These are phyloP conservation scores for Starmerella cellae DNA, from an alignment of 805 yeast species.

Conservation along the genomic window DNA sequence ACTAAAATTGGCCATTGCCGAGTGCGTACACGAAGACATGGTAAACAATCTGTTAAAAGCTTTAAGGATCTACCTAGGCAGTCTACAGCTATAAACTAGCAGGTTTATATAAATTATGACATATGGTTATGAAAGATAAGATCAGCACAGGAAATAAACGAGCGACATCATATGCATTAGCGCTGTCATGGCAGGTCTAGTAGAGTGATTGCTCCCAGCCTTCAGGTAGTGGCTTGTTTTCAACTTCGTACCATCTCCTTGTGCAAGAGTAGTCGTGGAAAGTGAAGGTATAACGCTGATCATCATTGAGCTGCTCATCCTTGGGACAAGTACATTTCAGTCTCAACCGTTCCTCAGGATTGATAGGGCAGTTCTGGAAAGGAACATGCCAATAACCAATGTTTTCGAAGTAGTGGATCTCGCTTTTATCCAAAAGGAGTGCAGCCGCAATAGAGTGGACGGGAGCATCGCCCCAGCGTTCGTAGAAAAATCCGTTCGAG, in stretches of 20 bases:
- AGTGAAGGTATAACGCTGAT: constrained; percentile 28
- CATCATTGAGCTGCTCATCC: constrained; percentile 27
- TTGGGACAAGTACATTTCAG: constrained; percentile 66
- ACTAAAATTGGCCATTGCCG: too few species aligned
- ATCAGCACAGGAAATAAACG: too few species aligned
- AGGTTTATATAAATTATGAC: too few species aligned
- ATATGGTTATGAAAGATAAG: too few species aligned
- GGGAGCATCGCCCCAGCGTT: constrained; percentile 92
- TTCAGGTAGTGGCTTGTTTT: constrained; percentile 23
- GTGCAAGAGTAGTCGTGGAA: constrained; percentile 33
- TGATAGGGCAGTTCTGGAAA: constrained; percentile 53
- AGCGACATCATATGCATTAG: too few species aligned
- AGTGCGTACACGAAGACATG: too few species aligned
- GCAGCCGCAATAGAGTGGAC: constrained; percentile 70
- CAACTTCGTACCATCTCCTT: constrained; percentile 25
- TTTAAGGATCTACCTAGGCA: too few species aligned
- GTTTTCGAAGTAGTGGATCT: constrained; percentile 59
- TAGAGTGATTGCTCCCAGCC: too few species aligned
- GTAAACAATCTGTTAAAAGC: too few species aligned
- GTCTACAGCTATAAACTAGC: too few species aligned
- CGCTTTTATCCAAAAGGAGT: constrained; percentile 40
- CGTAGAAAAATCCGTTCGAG: constrained; percentile 69
- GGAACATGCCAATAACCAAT: constrained; percentile 59
- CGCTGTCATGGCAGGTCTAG: too few species aligned
- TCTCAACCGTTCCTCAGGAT: constrained; percentile 35